A percentile compares a stretch with the other conserved stretches of the same genome.
phyloP scores from a whole-genome alignment of 2,329 filamentous ascomycete genomes.

The Sclerotiophoma versabilis region DNA sequence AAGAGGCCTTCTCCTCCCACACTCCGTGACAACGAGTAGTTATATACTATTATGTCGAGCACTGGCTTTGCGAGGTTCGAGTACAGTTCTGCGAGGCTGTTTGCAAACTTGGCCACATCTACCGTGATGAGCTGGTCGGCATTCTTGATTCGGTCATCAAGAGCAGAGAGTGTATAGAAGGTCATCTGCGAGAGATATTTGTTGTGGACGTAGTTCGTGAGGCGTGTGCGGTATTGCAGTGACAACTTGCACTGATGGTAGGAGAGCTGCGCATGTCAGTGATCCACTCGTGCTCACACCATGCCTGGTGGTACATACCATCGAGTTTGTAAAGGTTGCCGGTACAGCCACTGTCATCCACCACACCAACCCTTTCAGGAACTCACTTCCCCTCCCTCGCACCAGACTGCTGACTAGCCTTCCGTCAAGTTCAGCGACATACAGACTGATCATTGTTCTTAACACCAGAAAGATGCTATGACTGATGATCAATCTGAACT shows the following conservation, averaged over 20 bases:
- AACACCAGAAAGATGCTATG: slow-evolving; percentile 93
- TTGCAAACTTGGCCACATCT: slow-evolving; percentile 95
- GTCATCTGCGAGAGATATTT: slow-evolving; percentile 97
- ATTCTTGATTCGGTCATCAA: slow-evolving; percentile 98
- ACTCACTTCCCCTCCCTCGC: slow-evolving; percentile 88
- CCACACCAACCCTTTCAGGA: slow-evolving; percentile 87
- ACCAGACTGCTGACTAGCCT: slow-evolving; percentile 91
- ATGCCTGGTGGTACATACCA: slow-evolving; percentile 66
- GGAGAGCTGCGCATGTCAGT: slow-evolving; percentile 68
- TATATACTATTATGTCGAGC: slow-evolving; percentile 96
- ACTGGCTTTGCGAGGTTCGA: slow-evolving; percentile 95
- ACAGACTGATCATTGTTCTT: slow-evolving; percentile 89
- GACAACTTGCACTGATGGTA: slow-evolving; percentile 97
- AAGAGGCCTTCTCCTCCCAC: slow-evolving; percentile 97
- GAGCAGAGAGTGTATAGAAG: slow-evolving; percentile 92
- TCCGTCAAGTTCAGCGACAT: slow-evolving; percentile 95
- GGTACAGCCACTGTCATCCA: slow-evolving; percentile 98
- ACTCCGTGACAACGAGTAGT: slow-evolving; percentile 88
- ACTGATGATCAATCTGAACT: slow-evolving; percentile 82
- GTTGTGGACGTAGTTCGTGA: slow-evolving; percentile 95
- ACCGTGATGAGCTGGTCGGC: slow-evolving; percentile 97
- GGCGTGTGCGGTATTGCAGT: slow-evolving; percentile 86
- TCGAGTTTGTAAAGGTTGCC: slow-evolving; percentile 97
- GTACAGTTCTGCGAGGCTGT: slow-evolving; percentile 92
- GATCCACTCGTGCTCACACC: too few species aligned